These are phyloP conservation scores for Coleophoma crateriformis DNA, from an alignment of 2,329 filamentous ascomycete genomes.

Conservation along the genomic window DNA sequence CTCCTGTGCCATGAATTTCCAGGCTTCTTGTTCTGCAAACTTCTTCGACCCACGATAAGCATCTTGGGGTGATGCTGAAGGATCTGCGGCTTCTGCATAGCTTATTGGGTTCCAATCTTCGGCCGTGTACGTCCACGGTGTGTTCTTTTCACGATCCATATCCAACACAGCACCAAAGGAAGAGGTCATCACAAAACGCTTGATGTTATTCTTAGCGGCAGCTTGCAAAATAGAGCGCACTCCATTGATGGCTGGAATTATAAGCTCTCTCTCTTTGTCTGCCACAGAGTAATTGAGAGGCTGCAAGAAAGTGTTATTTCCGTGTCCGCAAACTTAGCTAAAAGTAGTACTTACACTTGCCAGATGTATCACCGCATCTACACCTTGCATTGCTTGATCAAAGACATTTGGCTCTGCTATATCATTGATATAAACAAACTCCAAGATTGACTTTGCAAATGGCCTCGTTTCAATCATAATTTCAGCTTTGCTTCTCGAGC, in stretches of 20 bases:
- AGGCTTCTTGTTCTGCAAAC: constrained; percentile 61
- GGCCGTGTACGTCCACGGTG: constrained; percentile 42
- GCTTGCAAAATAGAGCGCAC: constrained; percentile 22
- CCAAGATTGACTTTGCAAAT: constrained; percentile 25
- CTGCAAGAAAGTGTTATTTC: constrained; percentile 12
- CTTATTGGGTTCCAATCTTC: constrained; percentile 49
- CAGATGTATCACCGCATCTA: constrained; percentile 69
- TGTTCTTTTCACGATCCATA: constrained; percentile 34
- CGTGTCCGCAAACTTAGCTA: neutral
- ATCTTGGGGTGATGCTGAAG: constrained; percentile 26
- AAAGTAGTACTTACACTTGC: constrained; percentile 35
- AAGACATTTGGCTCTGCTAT: constrained; percentile 22
- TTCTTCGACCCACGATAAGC: constrained; percentile 40
- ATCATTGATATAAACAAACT: constrained; percentile 23
- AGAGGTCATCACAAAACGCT: constrained; percentile 45
- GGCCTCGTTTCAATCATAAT: constrained; percentile 8
- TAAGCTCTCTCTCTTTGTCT: constrained; percentile 24
- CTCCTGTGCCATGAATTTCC: constrained; percentile 51
- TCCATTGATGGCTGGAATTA: constrained; percentile 23
- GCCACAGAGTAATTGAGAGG: constrained; percentile 23
- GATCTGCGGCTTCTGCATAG: constrained; percentile 37
- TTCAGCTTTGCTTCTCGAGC: constrained; percentile 24
- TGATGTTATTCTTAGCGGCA: constrained; percentile 20
- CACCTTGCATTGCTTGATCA: constrained; percentile 42
- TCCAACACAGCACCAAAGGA: constrained; percentile 58